These are phyloP conservation scores for Eruca vesicaria DNA, from an alignment of 441 rosid species.

Conservation along the genomic window DNA sequence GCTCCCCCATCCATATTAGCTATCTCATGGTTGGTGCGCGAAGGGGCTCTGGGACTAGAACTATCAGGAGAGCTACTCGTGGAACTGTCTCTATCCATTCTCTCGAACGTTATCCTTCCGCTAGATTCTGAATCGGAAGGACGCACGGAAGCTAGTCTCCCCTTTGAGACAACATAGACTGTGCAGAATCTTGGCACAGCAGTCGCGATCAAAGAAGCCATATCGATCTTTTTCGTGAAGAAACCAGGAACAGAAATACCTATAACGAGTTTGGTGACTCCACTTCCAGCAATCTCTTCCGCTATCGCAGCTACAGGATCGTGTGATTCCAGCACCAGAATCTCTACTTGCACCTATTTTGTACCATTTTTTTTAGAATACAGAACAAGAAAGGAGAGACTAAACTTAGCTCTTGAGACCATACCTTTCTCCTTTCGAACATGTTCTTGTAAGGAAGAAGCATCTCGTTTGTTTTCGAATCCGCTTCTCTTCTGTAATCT, in stretches of 20 bases:
- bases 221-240: conserved; percentile 43
- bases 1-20: conserved; percentile 43
- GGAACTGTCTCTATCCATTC: conserved; percentile 37
- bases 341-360: conserved; percentile 60
- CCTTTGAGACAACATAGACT: conserved; percentile 73
- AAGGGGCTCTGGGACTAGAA: conserved; percentile 38
- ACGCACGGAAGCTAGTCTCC: conserved; percentile 72
- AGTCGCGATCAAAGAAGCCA: conserved; percentile 64
- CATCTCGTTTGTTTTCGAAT: conserved; percentile 54
- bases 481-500: conserved; percentile 75
- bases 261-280: conserved; percentile 68
- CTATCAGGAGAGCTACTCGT: conserved; percentile 40
- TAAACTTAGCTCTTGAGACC: neutral
- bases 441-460: conserved; percentile 71
- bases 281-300: conserved; percentile 54
- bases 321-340: conserved; percentile 58
- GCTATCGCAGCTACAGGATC: conserved; percentile 75
- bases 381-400: neutral
- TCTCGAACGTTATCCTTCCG: conserved; percentile 48
- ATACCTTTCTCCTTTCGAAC: conserved; percentile 67
- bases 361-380: neutral
- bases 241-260: conserved; percentile 70
- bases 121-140: conserved; percentile 72
- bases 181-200: conserved; percentile 73
- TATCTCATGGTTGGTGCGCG: conserved; percentile 39